These are phyloP conservation scores for Babesia ovis DNA, from an alignment of 169 alveolate genomes.

Conservation along the genomic window DNA sequence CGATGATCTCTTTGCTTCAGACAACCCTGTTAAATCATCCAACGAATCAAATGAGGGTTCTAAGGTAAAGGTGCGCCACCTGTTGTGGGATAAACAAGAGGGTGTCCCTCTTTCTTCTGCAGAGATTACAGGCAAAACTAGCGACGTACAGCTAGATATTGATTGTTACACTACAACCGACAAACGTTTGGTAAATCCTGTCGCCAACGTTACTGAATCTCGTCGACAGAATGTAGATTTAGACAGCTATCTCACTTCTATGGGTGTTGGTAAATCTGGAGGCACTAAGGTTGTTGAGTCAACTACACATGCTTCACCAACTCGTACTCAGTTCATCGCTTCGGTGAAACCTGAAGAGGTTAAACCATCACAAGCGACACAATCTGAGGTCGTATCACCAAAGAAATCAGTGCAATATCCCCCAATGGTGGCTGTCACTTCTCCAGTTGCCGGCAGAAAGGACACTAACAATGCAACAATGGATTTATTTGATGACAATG, in stretches of 20 bases:
- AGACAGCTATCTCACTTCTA: conserved; percentile 27
- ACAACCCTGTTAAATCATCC: background rate
- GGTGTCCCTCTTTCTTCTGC: background rate
- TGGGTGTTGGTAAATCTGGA: background rate
- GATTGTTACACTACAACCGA: conserved; percentile 29
- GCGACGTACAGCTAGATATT: conserved; percentile 33
- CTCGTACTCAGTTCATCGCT: background rate
- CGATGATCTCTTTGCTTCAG: conserved; percentile 1
- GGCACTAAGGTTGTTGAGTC: background rate
- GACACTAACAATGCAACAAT: background rate
- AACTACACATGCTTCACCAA: background rate
- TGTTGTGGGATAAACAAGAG: conserved; percentile 6
- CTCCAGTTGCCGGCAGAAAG: background rate
- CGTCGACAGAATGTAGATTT: background rate
- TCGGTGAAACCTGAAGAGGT: background rate
- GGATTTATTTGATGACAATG: conserved; percentile 20
- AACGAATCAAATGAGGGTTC: background rate
- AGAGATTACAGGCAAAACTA: conserved; percentile 1
- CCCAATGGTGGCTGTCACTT: background rate
- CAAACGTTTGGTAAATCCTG: conserved; percentile 5
- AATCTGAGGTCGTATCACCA: background rate
- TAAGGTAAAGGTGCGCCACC: conserved; percentile 2
- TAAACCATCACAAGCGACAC: background rate
- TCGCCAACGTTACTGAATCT: background rate
- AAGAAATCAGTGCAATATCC: background rate